These are phyloP conservation scores for Phytophthora citrophthora DNA, from an alignment of 352 stramenopile species.

Conservation along the genomic window DNA sequence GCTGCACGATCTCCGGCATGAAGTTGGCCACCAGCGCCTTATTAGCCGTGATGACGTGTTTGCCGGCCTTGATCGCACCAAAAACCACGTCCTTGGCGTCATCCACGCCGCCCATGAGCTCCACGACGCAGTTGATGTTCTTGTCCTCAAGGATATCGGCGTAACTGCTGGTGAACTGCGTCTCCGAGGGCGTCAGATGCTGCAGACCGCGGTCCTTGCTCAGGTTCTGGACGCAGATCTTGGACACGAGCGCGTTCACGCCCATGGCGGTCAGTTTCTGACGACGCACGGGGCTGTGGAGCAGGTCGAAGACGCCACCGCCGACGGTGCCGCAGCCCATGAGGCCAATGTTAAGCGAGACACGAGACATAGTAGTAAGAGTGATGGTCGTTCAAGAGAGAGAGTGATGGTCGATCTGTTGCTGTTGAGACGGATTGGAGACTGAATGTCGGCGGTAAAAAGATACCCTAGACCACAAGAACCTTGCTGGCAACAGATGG, in stretches of 20 bases:
- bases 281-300: constrained; percentile 68
- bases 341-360: constrained; percentile 82
- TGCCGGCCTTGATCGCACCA: constrained; percentile 86
- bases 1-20: constrained; percentile 90
- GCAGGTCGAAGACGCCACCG: constrained; percentile 88
- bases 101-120: constrained; percentile 96
- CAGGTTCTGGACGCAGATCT: constrained; percentile 89
- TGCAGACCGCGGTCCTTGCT: constrained; percentile 74
- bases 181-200: constrained; percentile 53
- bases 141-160: constrained; percentile 91
- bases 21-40: constrained; percentile 96
- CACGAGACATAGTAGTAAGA: constrained; percentile 20
- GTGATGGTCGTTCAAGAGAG: not conserved
- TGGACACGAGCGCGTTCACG: constrained; percentile 81
- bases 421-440: constrained; percentile 8
- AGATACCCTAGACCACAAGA: constrained; percentile 21
- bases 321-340: constrained; percentile 91
- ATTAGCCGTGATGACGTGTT: constrained; percentile 98
- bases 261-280: constrained; percentile 61
- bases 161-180: constrained; percentile 72
- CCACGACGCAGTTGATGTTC: constrained; percentile 95
- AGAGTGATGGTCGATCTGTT: not conserved
- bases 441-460: constrained; percentile 15
- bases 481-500: not conserved
- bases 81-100: constrained; percentile 95